phyloP scores from a whole-genome alignment of 1,284 basidiomycete genomes.

The Pterulicium gracile region DNA sequence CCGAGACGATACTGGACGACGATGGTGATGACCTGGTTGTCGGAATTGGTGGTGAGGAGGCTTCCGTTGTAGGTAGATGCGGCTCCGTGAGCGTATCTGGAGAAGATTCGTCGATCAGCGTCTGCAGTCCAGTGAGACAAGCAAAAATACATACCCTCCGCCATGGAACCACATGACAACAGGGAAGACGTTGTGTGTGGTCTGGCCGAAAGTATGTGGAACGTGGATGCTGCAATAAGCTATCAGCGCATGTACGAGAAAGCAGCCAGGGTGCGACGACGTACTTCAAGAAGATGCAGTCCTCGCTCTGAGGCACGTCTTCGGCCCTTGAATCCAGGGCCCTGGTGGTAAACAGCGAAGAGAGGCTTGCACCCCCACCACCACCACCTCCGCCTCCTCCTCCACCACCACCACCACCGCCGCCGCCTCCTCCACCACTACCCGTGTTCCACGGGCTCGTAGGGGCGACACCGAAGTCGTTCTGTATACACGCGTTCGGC shows the following conservation, averaged over 20 bases:
- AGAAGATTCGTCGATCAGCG: background rate
- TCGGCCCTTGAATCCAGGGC: background rate
- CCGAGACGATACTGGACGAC: slow-evolving; percentile 29
- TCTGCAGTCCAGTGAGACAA: background rate
- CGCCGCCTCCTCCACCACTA: background rate
- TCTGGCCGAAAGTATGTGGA: slow-evolving; percentile 6
- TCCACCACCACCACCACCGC: too few species aligned
- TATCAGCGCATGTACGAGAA: background rate
- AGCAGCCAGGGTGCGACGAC: background rate
- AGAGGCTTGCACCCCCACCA: too few species aligned
- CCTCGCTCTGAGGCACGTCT: slow-evolving; percentile 6
- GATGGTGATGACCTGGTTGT: slow-evolving; percentile 13
- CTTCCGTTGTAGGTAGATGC: slow-evolving; percentile 10
- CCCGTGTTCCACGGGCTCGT: background rate
- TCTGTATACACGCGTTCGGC: background rate
- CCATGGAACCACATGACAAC: slow-evolving; percentile 12
- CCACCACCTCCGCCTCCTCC: too few species aligned
- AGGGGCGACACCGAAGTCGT: background rate
- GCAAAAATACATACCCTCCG: slow-evolving; percentile 9
- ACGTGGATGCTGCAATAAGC: slow-evolving; percentile 9
- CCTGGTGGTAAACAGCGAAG: background rate
- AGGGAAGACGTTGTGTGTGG: slow-evolving; percentile 4
- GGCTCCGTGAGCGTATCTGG: slow-evolving; percentile 11
- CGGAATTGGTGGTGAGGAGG: slow-evolving; percentile 12
- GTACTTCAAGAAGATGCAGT: slow-evolving; percentile 11